Base-by-base conservation (phyloP, 2,329 filamentous ascomycete species). In the Chaetomiaceae sp. region DNA sequence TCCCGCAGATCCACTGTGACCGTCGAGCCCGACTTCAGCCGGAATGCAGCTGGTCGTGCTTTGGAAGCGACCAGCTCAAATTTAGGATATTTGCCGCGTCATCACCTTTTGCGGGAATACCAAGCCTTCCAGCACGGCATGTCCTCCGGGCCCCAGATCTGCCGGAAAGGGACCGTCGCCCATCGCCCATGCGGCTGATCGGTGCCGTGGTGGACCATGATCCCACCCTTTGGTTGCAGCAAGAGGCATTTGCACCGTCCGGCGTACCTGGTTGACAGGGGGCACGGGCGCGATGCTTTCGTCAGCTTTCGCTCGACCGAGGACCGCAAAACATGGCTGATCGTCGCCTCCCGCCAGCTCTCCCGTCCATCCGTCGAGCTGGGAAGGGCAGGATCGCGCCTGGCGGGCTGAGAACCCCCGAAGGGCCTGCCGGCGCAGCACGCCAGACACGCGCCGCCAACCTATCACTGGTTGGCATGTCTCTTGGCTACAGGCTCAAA, bases 61-160 rank as follows among this genome's bases (percentile, higher is more conserved):
- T 49, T 41, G 12, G 37, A 29, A 19, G 36, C 40, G 47, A 20
- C 38, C 35, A 38, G 40, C 44, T 48, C 52, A 48, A 50, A 55
- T 55, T 54, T 56, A 39, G 45, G 37, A 32, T 46, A 51, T 58
- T 54, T 58, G 53, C 55, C 56, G 50, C 55, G 51, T 52, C 55
- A 52, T 51, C 49, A n/a, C 46, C 26, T 9, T 42, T 45, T 43
- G 44, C 49, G 42, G 45, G 38, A 52, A 52, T 50, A 49, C 42
- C 50, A 49, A 56, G 49, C 38, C 36, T 29, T 32, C 45, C 20
- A 20, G 22, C 14, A 37, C 42, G 43, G 47, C 39, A 43, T 27
- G 19, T 29, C 41, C 40, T 18, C 34, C 35, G 41, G 15, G 38
- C n/a, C 15, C 41, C 47, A 55, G 50, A 57, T 56, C 55, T 57